A percentile compares a stretch with the other conserved stretches of the same genome.
phyloP scores from a whole-genome alignment of 2,329 filamentous ascomycete genomes.

The Diaporthe sp. region DNA sequence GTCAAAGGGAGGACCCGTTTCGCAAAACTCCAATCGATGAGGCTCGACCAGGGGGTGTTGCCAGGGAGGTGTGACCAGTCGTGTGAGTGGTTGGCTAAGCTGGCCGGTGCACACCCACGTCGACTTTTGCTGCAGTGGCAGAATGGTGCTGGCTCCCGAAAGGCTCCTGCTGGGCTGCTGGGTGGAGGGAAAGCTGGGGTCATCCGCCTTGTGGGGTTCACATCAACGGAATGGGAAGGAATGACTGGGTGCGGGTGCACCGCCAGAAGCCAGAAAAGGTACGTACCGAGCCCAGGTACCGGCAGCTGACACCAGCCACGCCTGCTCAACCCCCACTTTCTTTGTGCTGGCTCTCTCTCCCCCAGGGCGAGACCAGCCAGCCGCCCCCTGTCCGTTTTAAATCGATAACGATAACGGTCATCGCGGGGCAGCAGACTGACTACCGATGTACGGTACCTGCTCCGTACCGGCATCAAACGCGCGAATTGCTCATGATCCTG shows the following conservation, averaged over 20 bases:
- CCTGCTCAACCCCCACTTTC: neutral
- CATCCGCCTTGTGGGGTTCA: conserved; percentile 23
- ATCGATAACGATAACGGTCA: conserved; percentile 23
- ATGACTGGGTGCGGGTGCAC: conserved; percentile 8
- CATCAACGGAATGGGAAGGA: neutral
- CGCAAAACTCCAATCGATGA: conserved; percentile 17
- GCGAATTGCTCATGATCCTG: neutral
- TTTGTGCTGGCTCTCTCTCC: neutral
- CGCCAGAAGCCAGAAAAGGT: neutral
- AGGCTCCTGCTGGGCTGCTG: neutral
- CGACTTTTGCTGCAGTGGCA: too few species aligned
- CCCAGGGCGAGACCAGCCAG: neutral
- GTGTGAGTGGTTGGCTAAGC: neutral
- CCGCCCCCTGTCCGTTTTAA: conserved; percentile 1
- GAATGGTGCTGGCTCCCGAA: neutral
- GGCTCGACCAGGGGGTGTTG: conserved; percentile 24
- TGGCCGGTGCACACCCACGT: neutral
- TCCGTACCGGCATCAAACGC: conserved; percentile 9
- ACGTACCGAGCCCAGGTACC: conserved; percentile 9
- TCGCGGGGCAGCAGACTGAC: conserved; percentile 17
- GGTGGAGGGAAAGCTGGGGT: conserved; percentile 1
- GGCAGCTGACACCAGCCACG: conserved; percentile 5
- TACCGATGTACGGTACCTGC: neutral
- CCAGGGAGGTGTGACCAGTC: conserved; percentile 7
- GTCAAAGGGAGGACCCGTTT: conserved; percentile 28